Conservation (phyloP, 2,329 filamentous ascomycete species). For the Monascus ruber region DNA sequence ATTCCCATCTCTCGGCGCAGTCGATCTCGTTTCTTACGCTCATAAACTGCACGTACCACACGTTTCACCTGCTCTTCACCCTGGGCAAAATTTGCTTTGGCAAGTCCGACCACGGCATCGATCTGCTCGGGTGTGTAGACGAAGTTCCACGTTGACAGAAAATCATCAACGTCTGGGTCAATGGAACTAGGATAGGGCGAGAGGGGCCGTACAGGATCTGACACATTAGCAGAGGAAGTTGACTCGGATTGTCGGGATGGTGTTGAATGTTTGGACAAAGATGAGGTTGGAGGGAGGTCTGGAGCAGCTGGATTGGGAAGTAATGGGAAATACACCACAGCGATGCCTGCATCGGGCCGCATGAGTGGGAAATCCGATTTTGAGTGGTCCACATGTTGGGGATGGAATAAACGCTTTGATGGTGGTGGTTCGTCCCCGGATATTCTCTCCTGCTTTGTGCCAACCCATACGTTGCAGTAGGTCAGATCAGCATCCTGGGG, state of each 20-base stretch:
- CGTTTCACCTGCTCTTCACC: constrained; percentile 66
- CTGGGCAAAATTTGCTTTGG: constrained; percentile 75
- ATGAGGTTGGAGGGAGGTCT: constrained; percentile 13
- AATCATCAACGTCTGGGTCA: constrained; percentile 73
- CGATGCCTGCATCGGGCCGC: constrained; percentile 69
- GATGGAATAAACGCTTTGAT: constrained; percentile 38
- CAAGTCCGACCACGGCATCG: constrained; percentile 70
- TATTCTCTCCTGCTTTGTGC: constrained; percentile 63
- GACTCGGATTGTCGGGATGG: constrained; percentile 12
- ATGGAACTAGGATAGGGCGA: constrained; percentile 51
- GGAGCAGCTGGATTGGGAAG: constrained; percentile 56
- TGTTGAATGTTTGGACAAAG: constrained; percentile 12
- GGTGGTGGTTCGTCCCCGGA: constrained; percentile 42
- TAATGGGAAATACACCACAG: constrained; percentile 84
- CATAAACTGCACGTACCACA: constrained; percentile 79
- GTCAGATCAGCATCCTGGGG: constrained; percentile 48
- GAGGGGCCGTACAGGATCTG: constrained; percentile 11
- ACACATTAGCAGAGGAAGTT: constrained; percentile 5
- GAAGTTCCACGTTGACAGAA: constrained; percentile 96
- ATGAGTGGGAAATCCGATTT: constrained; percentile 58
- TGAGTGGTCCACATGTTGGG: constrained; percentile 43
- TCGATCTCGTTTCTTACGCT: constrained; percentile 63
- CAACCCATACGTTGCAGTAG: constrained; percentile 94
- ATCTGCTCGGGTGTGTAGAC: constrained; percentile 87
- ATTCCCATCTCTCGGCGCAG: constrained; percentile 16